phyloP scores from a whole-genome alignment of 768 basidiomycete genomes.

The Calocera cornea region DNA sequence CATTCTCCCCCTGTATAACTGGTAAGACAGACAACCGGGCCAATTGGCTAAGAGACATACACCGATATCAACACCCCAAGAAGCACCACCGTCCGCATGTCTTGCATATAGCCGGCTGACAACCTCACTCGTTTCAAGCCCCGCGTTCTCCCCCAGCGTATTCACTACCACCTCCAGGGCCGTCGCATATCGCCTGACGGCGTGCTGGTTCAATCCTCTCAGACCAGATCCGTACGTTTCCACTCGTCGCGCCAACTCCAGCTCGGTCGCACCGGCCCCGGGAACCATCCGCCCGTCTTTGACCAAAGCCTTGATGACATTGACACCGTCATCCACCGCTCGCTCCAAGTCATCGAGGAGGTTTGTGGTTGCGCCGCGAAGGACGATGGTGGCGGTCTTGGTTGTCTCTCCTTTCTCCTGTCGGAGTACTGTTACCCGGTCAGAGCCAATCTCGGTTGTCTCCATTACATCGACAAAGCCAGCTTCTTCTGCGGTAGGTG shows the following conservation, averaged over 20 bases:
- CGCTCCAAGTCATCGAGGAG: constrained; percentile 91
- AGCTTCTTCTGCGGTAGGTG: constrained; percentile 91
- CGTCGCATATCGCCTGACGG: constrained; percentile 74
- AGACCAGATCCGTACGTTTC: constrained; percentile 77
- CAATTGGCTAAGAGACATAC: no score
- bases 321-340: constrained; percentile 91
- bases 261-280: constrained; percentile 87
- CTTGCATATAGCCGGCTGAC: constrained; percentile 80
- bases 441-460: constrained; percentile 90
- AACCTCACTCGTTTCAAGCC: constrained; percentile 81
- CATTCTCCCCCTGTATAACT: constrained; percentile 47
- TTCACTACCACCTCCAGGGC: constrained; percentile 87
- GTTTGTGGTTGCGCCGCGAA: constrained; percentile 90
- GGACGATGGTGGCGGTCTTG: constrained; percentile 82
- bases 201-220: constrained; percentile 86
- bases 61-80: constrained; percentile 83
- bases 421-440: constrained; percentile 90
- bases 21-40: neutral
- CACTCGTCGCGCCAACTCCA: constrained; percentile 77
- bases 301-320: constrained; percentile 83
- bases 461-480: constrained; percentile 91
- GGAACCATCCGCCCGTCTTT: constrained; percentile 84
- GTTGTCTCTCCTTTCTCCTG: constrained; percentile 70
- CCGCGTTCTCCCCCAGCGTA: constrained; percentile 88
- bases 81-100: constrained; percentile 62